Conservation (phyloP, 345 rosid genomes). For the Eucalyptus curtisii region DNA sequence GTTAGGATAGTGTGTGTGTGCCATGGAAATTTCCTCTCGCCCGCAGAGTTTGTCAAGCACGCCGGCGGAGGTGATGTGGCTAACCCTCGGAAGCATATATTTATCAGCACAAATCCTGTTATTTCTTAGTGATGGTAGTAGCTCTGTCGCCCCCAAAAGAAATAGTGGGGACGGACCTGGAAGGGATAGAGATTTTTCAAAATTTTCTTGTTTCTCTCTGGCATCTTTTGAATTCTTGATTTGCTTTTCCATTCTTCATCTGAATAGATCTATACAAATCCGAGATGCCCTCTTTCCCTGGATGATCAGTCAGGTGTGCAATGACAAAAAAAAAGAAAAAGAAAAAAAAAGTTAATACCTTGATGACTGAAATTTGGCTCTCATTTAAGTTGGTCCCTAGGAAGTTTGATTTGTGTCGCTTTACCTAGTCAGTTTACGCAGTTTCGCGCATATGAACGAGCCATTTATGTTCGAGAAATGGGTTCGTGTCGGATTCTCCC, state of each 20-base stretch:
- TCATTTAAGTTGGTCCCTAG: background rate
- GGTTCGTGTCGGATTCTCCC: background rate
- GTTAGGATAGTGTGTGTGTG: constrained; percentile 46
- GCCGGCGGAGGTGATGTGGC: constrained; percentile 31
- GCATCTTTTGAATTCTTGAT: background rate
- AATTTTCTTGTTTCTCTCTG: background rate
- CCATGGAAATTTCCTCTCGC: constrained; percentile 37
- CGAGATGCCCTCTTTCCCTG: background rate
- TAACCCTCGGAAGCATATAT: constrained; percentile 38
- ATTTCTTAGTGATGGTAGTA: constrained; percentile 1
- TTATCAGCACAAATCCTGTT: constrained; percentile 19
- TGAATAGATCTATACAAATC: background rate
- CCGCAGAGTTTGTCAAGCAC: constrained; percentile 38
- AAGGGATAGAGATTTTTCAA: background rate
- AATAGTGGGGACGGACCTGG: background rate
- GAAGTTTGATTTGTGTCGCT: background rate
- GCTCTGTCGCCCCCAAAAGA: background rate
- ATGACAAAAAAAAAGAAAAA: background rate
- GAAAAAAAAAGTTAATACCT: background rate
- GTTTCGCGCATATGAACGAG: background rate
- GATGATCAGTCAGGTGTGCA: background rate
- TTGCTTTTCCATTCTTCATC: background rate
- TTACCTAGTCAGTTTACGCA: background rate
- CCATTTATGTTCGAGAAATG: background rate
- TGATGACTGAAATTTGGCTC: background rate